Evolutionary conservation across 805 yeast species (phyloP).

Genomic region (Yarrowia divulgata): DNA sequence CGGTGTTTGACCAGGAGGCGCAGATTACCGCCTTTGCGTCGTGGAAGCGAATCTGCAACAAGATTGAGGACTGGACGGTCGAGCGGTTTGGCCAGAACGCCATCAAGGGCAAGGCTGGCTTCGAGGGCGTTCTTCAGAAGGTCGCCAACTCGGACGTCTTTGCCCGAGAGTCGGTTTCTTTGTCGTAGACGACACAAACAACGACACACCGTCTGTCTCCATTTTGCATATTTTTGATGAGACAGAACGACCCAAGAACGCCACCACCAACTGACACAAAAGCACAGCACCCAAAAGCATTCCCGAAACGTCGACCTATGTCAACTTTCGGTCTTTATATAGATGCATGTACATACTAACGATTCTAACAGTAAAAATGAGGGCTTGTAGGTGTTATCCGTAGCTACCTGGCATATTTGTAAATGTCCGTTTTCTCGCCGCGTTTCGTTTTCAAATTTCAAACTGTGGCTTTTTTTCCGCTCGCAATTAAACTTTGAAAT

Average conservation of each 20-base stretch:
- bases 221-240: not conserved
- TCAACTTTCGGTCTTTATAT: not conserved
- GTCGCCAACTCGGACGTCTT: constrained; percentile 43
- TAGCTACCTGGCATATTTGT: not conserved
- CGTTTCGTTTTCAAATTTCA: too few species aligned
- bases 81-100: constrained; percentile 92
- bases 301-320: not conserved
- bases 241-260: not conserved
- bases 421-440: too few species aligned
- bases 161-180: constrained; percentile 31
- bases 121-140: constrained; percentile 73
- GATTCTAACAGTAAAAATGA: not conserved
- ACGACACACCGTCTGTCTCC: too few species aligned
- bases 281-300: constrained; percentile 25
- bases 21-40: constrained; percentile 86
- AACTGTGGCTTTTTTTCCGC: not conserved
- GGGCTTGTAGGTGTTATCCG: not conserved
- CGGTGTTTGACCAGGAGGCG: constrained; percentile 81
- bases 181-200: not conserved
- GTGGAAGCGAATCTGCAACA: constrained; percentile 72
- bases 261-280: not conserved
- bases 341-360: constrained; percentile 40
- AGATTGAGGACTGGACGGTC: constrained; percentile 90
- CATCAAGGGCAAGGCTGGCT: constrained; percentile 77
- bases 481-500: not conserved